Percentiles rank a stretch among this genome's conserved stretches.
Conservation (phyloP, 2,329 filamentous ascomycete genomes). For the Xylaria sp. region DNA sequence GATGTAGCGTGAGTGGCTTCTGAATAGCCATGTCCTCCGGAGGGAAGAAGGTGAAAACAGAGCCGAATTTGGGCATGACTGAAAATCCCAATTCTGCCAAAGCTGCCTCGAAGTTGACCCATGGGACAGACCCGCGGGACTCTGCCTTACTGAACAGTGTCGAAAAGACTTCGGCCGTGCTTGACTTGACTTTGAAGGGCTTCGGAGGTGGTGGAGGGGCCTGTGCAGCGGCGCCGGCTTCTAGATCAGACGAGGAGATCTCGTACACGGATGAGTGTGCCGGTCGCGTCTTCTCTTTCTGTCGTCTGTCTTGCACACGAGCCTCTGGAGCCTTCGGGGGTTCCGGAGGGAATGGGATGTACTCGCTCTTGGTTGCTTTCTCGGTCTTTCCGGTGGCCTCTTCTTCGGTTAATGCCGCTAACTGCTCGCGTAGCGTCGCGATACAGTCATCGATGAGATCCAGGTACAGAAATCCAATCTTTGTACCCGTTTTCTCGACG, state of each 20-base stretch:
- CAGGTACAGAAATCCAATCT: constrained; percentile 58
- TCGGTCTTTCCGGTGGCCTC: not conserved
- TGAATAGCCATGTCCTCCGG: constrained; percentile 44
- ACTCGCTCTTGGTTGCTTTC: constrained; percentile 35
- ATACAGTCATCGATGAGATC: constrained; percentile 56
- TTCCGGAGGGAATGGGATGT: constrained; percentile 38
- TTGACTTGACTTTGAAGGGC: constrained; percentile 53
- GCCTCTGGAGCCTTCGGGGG: constrained; percentile 40
- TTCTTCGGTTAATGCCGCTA: constrained; percentile 39
- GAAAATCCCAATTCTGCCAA: constrained; percentile 58
- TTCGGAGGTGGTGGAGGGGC: constrained; percentile 1
- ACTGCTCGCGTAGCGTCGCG: constrained; percentile 46
- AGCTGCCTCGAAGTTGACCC: constrained; percentile 55
- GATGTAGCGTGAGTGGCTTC: constrained; percentile 52
- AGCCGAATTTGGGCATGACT: constrained; percentile 38
- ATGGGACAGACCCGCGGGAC: constrained; percentile 50
- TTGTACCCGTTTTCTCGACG: constrained; percentile 52
- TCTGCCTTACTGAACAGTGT: constrained; percentile 50
- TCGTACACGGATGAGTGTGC: constrained; percentile 51
- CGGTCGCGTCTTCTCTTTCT: constrained; percentile 60
- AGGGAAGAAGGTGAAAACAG: constrained; percentile 55
- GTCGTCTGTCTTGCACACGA: constrained; percentile 50
- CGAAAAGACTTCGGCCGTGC: constrained; percentile 54
- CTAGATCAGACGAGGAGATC: constrained; percentile 36
- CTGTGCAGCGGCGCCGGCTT: not conserved